phyloP scores from a whole-genome alignment of 495 filamentous ascomycete genomes.

The Podospora conica region DNA sequence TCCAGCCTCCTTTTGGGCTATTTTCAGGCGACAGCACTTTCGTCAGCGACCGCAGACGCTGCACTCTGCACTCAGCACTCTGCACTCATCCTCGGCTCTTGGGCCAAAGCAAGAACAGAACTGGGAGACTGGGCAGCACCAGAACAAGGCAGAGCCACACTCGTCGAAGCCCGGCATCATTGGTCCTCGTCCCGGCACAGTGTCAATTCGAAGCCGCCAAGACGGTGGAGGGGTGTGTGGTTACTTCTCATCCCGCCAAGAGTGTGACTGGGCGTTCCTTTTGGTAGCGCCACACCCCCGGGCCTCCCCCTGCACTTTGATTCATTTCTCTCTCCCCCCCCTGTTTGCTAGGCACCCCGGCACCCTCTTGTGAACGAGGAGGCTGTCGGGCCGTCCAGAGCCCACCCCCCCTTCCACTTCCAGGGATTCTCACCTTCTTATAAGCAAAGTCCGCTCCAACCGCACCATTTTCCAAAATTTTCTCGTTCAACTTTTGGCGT shows the following conservation, averaged over 20 bases:
- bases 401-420: constrained; percentile 2
- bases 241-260: constrained; percentile 8
- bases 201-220: constrained; percentile 9
- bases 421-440: constrained; percentile 13
- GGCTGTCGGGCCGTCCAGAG: too few relatives aligned
- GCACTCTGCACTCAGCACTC: constrained; percentile 3
- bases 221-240: constrained; percentile 8
- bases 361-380: background rate
- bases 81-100: background rate
- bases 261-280: constrained; percentile 13
- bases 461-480: constrained; percentile 12
- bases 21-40: constrained; percentile 8
- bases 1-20: constrained; percentile 1
- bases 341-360: background rate
- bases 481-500: constrained; percentile 20
- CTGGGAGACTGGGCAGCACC: constrained; percentile 2
- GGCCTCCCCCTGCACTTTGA: constrained; percentile 19
- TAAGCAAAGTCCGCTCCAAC: constrained; percentile 19
- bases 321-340: constrained; percentile 6
- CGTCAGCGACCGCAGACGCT: background rate
- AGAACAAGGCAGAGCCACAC: background rate
- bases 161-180: background rate
- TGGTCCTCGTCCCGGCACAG: background rate
- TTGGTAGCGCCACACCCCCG: background rate
- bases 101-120: background rate